A percentile compares a stretch with the other conserved stretches of the same genome.
Evolutionary conservation across 2,329 filamentous ascomycete species (phyloP).

Genomic region (Alternaria tenuissima): DNA sequence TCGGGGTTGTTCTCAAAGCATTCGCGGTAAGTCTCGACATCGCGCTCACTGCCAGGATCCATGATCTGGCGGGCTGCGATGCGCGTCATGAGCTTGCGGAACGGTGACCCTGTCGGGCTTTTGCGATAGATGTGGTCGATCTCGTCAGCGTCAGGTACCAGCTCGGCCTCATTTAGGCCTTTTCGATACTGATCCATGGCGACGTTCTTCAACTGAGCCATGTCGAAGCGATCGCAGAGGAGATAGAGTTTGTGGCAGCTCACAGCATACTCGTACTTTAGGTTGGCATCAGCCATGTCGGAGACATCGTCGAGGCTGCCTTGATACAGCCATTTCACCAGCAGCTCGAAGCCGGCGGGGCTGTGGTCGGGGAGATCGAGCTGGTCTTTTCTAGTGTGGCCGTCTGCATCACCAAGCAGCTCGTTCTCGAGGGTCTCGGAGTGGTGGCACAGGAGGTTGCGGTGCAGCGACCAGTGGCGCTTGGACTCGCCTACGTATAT

Average conservation of each 20-base stretch:
- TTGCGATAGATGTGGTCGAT: conserved; percentile 62
- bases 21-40: conserved; percentile 59
- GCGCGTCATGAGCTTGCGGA: conserved; percentile 59
- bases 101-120: conserved; percentile 56
- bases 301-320: conserved; percentile 61
- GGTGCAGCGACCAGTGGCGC: conserved; percentile 62
- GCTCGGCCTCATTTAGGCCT: conserved; percentile 58
- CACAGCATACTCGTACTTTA: conserved; percentile 64
- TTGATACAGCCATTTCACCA: conserved; percentile 66
- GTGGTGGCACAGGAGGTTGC: conserved; percentile 62
- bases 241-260: conserved; percentile 63
- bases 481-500: conserved; percentile 59
- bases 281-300: conserved; percentile 53
- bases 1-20: conserved; percentile 61
- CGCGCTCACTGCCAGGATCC: conserved; percentile 61
- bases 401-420: conserved; percentile 49
- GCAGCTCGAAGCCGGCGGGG: conserved; percentile 61
- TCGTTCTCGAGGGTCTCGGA: conserved; percentile 56
- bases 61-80: conserved; percentile 67
- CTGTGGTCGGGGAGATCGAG: conserved; percentile 61
- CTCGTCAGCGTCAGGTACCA: conserved; percentile 64
- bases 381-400: conserved; percentile 45
- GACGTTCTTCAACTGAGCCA: conserved; percentile 61
- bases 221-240: conserved; percentile 61
- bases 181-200: conserved; percentile 64